Conservation (phyloP, 225 moss, liverwort and hornwort genomes). For the Marchantia paleacea region DNA sequence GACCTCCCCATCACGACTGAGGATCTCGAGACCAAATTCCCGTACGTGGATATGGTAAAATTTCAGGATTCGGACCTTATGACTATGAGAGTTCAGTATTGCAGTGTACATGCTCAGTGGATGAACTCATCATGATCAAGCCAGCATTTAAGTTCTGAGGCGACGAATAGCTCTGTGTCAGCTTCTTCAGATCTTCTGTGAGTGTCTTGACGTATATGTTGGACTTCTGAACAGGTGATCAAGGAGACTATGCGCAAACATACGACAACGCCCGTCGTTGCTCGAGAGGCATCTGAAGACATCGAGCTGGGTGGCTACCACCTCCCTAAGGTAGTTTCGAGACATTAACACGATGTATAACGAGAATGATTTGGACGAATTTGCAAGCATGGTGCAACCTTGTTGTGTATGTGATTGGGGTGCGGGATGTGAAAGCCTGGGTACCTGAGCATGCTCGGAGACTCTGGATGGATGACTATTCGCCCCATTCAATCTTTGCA, state of each 20-base stretch:
- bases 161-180: no score
- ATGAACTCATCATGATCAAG: no score
- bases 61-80: not conserved
- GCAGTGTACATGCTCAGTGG: no score
- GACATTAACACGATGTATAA: no score
- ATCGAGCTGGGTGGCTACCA: slow-evolving; percentile 31
- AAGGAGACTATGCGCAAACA: slow-evolving; percentile 30
- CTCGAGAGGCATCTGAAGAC: slow-evolving; percentile 27
- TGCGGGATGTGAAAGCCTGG: not conserved
- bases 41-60: slow-evolving; percentile 25
- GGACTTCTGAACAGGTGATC: slow-evolving; percentile 17
- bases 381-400: no score
- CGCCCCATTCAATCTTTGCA: no score
- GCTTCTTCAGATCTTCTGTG: no score
- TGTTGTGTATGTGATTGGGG: no score
- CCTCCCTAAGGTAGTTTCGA: slow-evolving; percentile 35
- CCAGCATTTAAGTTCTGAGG: no score
- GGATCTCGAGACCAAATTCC: slow-evolving; percentile 27
- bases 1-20: not conserved
- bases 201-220: no score
- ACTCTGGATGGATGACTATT: no score
- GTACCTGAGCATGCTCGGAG: not conserved
- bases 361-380: no score
- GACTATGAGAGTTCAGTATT: not conserved
- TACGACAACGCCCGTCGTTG: slow-evolving; percentile 36